Evolutionary conservation across 164 flowering plant species (phyloP), one percentile per base, ranked within the genome.

Genomic region (Aristolochia californica): DNA sequence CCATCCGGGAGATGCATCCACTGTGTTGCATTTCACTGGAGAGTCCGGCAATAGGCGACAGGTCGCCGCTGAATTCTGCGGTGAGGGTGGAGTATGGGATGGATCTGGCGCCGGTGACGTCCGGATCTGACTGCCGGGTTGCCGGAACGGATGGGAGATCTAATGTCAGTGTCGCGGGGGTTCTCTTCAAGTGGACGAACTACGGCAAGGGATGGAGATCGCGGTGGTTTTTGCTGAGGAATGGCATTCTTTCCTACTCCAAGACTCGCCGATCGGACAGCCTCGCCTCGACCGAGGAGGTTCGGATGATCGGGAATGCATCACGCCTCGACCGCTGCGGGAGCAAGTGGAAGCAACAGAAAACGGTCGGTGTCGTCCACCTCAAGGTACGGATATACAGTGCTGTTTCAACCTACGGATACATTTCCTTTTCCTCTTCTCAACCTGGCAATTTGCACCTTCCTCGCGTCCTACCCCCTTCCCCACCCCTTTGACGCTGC

Each of bases 181-280:
- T 84, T 7, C 69, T 91, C 9, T 74, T 84, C 72, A 91, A 91
- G 73, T 91, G 98, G 98, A 86, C 95, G 20, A 91, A 91, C 77
- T 91, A 80, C 78, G 77, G 87, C 14, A 91, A 88, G 67, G 98
- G 98, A 3, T 91, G 98, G 98, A 82, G 95, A 78, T 83, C 87
- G 53, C 67, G 98, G 53, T 91, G 96, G 95, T 91, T 91, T 56
- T 28, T 75, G 10, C 72, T 88, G 45, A 66, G 75, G 27, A 76
- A 82, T 58, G 96, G 93, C 13, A 80, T 83, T 18, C 62, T 91
- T 0, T 84, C 98, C 13, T 91, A 91, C 66, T 79, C 88, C 25
- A 88, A 84, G 78, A 74, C 75, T 56, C 84, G 72, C 25, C 70
- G 77, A 25, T 74, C 81, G 43, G 84, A 81, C 53, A 70, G 52